These are phyloP conservation scores for Lavandula angustifolia DNA, from an alignment of 257 asterid species.

Conservation along the genomic window DNA sequence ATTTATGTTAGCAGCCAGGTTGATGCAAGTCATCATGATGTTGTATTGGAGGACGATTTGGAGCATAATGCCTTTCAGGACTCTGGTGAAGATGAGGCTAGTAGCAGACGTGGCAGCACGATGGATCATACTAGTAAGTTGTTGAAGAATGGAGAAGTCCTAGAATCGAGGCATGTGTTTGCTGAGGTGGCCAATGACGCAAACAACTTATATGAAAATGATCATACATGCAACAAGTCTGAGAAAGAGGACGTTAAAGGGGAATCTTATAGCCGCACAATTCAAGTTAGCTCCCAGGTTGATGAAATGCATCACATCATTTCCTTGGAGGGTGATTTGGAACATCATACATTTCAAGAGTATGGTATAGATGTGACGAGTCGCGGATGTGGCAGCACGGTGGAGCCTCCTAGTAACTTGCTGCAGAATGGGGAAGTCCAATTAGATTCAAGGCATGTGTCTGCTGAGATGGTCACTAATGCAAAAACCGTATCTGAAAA, in stretches of 20 bases:
- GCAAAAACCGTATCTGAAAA: constrained; percentile 28
- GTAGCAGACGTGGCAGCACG: constrained; percentile 39
- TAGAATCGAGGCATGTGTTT: constrained; percentile 34
- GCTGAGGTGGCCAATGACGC: constrained; percentile 38
- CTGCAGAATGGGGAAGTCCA: constrained; percentile 36
- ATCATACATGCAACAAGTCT: constrained; percentile 28
- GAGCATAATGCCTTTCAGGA: constrained; percentile 75
- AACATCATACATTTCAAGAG: constrained; percentile 75
- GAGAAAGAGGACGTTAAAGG: constrained; percentile 47
- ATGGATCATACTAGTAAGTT: constrained; percentile 37
- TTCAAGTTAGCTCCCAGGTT: constrained; percentile 17
- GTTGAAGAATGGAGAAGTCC: constrained; percentile 35
- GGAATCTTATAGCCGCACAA: constrained; percentile 39
- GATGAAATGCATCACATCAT: constrained; percentile 33
- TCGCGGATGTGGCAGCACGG: constrained; percentile 39
- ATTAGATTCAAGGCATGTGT: constrained; percentile 32
- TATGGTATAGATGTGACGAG: constrained; percentile 69
- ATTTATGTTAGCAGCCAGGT: constrained; percentile 23
- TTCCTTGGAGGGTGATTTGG: constrained; percentile 51
- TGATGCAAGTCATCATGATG: constrained; percentile 41
- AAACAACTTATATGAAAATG: constrained; percentile 28
- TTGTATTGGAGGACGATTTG: constrained; percentile 40
- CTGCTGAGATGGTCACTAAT: constrained; percentile 40
- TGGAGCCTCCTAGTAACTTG: constrained; percentile 36
- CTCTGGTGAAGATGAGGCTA: constrained; percentile 68